These are phyloP conservation scores for Fusarium sacchari DNA, from an alignment of 2,329 filamentous ascomycete genomes.

Conservation along the genomic window DNA sequence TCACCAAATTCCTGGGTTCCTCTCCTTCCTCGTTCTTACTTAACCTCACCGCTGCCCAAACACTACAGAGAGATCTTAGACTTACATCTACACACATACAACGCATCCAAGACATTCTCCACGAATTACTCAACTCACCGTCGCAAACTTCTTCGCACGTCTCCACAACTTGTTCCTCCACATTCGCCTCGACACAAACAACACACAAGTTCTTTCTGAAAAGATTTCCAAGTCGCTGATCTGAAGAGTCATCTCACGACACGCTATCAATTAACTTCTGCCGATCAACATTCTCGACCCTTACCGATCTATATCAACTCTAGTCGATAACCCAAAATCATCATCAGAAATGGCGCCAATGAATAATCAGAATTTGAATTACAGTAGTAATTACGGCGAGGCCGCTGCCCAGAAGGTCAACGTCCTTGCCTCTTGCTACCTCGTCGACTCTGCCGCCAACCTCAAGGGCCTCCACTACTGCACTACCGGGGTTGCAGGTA, in stretches of 20 bases:
- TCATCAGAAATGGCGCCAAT: conserved; percentile 69
- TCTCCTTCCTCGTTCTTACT: conserved; percentile 21
- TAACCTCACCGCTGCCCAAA: conserved; percentile 38
- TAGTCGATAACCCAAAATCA: conserved; percentile 39
- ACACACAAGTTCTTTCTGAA: conserved; percentile 4
- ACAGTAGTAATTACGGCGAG: conserved; percentile 82
- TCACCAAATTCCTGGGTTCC: conserved; percentile 30
- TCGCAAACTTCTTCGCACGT: conserved; percentile 14
- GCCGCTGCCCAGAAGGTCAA: conserved; percentile 72
- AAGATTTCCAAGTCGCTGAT: conserved; percentile 5
- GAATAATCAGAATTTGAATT: conserved; percentile 74
- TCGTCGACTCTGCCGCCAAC: conserved; percentile 76
- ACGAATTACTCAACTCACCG: background rate
- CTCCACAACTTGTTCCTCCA: background rate
- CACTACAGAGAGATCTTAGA: background rate
- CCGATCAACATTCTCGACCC: conserved; percentile 22
- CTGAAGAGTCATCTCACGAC: conserved; percentile 1
- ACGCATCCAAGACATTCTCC: conserved; percentile 13
- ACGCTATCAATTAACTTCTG: conserved; percentile 11
- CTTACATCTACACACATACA: conserved; percentile 11
- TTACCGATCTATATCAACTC: conserved; percentile 19
- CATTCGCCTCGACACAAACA: conserved; percentile 5
- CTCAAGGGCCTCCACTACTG: conserved; percentile 93
- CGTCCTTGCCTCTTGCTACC: conserved; percentile 91
- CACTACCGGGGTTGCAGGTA: conserved; percentile 88